Evolutionary conservation across 495 filamentous ascomycete species (phyloP).

Genomic region (Hyaloscypha finlandica): DNA sequence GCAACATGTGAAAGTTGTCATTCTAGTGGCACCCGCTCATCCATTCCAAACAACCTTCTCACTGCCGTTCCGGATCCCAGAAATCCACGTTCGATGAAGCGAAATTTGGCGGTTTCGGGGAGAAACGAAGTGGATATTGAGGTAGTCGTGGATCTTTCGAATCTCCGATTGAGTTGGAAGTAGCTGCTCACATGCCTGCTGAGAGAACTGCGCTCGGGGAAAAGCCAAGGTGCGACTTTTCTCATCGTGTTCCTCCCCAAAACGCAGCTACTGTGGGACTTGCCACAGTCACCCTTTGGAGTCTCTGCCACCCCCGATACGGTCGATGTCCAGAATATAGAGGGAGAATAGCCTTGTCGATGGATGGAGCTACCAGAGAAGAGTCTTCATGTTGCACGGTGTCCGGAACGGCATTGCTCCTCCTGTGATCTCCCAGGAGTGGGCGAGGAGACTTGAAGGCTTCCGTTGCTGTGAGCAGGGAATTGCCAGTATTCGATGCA

Average conservation of each 20-base stretch:
- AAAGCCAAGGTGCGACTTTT: slow-evolving; percentile 22
- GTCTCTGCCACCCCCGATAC: slow-evolving; percentile 1
- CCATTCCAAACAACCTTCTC: slow-evolving; percentile 13
- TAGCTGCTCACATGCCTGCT: slow-evolving; percentile 1
- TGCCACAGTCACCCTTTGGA: slow-evolving; percentile 15
- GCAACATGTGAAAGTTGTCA: slow-evolving; percentile 22
- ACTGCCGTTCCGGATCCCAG: slow-evolving; percentile 7
- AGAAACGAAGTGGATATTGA: slow-evolving; percentile 22
- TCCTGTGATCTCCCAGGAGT: too few species aligned
- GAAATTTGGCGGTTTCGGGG: background rate
- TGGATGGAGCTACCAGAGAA: too few species aligned
- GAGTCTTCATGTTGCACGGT: too few species aligned
- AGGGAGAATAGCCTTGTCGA: background rate
- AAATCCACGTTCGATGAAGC: background rate
- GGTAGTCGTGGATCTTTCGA: slow-evolving; percentile 16
- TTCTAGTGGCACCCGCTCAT: slow-evolving; percentile 14
- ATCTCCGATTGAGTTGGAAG: slow-evolving; percentile 12
- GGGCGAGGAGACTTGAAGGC: too few species aligned
- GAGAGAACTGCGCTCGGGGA: slow-evolving; percentile 17
- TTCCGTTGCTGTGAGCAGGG: too few species aligned
- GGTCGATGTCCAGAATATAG: too few species aligned
- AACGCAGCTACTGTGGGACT: slow-evolving; percentile 7
- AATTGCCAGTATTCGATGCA: too few species aligned
- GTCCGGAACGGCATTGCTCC: too few species aligned
- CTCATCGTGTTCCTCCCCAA: slow-evolving; percentile 15